Conservation (phyloP, 805 yeast genomes). For the Wickerhamomyces alni region DNA sequence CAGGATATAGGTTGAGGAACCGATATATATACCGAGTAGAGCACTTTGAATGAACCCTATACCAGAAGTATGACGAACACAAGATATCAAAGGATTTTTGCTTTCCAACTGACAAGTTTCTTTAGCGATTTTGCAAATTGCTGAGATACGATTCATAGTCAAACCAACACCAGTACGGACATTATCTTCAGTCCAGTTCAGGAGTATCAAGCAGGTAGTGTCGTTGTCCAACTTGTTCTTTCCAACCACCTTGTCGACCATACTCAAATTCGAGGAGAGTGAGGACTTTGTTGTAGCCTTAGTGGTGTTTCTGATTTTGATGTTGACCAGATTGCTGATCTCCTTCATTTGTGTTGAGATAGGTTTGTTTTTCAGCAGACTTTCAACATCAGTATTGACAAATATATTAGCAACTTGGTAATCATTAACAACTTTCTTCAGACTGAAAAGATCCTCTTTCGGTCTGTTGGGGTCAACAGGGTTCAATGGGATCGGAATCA, state of each 20-base stretch:
- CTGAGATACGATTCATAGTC: slow-evolving; percentile 59
- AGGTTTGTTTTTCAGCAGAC: slow-evolving; percentile 60
- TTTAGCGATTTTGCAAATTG: slow-evolving; percentile 81
- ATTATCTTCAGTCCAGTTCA: slow-evolving; percentile 69
- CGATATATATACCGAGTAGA: slow-evolving; percentile 77
- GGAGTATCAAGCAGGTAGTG: slow-evolving; percentile 55
- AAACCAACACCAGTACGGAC: slow-evolving; percentile 45
- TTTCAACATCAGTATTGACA: slow-evolving; percentile 72
- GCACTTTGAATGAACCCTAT: slow-evolving; percentile 86
- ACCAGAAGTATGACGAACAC: slow-evolving; percentile 80
- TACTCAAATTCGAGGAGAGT: slow-evolving; percentile 8
- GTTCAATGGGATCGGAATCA: slow-evolving; percentile 69
- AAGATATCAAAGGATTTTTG: slow-evolving; percentile 69
- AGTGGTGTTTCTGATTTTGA: slow-evolving; percentile 60
- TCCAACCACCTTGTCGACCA: slow-evolving; percentile 18
- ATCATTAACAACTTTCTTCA: slow-evolving; percentile 60
- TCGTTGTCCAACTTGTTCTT: slow-evolving; percentile 15
- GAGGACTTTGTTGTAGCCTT: slow-evolving; percentile 39
- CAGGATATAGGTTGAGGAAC: slow-evolving; percentile 77
- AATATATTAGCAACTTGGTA: slow-evolving; percentile 68
- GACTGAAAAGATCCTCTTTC: slow-evolving; percentile 67
- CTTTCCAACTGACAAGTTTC: slow-evolving; percentile 85
- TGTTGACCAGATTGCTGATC: slow-evolving; percentile 29
- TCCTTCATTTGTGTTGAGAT: slow-evolving; percentile 54
- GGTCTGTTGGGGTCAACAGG: slow-evolving; percentile 63